phyloP scores from a whole-genome alignment of 768 basidiomycete genomes.

The Leccinum barrowsii region DNA sequence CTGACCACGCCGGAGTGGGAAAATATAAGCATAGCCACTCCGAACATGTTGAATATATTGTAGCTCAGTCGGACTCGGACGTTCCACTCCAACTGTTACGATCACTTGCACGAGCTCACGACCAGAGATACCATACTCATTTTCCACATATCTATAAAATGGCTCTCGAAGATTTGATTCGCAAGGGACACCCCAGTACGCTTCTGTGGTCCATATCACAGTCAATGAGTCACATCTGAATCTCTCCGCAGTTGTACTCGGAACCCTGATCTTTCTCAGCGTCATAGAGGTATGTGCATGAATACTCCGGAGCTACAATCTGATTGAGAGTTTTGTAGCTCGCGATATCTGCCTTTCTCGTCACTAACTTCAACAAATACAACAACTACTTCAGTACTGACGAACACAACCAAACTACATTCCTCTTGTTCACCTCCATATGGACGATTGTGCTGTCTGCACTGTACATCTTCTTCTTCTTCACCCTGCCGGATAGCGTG shows the following conservation, averaged over 20 bases:
- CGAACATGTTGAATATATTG: slow-evolving; percentile 19
- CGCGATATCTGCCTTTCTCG: slow-evolving; percentile 70
- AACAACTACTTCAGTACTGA: slow-evolving; percentile 46
- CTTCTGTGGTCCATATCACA: background rate
- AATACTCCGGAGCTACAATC: background rate
- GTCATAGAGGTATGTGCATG: slow-evolving; percentile 55
- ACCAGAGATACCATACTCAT: slow-evolving; percentile 18
- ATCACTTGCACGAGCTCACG: slow-evolving; percentile 29
- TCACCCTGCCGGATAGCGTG: slow-evolving; percentile 43
- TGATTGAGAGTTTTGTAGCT: slow-evolving; percentile 39
- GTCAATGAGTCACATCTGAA: background rate
- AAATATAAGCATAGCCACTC: slow-evolving; percentile 21
- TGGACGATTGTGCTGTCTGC: slow-evolving; percentile 64
- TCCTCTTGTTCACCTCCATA: slow-evolving; percentile 63
- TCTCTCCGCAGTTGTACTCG: slow-evolving; percentile 48
- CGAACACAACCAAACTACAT: slow-evolving; percentile 62
- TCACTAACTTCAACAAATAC: slow-evolving; percentile 53
- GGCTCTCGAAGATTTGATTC: slow-evolving; percentile 39
- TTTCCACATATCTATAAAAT: slow-evolving; percentile 23
- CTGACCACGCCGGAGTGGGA: slow-evolving; percentile 7
- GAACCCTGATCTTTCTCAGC: slow-evolving; percentile 50
- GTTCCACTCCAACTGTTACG: slow-evolving; percentile 10
- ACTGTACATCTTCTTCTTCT: slow-evolving; percentile 53
- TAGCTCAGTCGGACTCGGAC: slow-evolving; percentile 5
- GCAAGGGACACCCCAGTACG: slow-evolving; percentile 57